A percentile compares a stretch with the other conserved stretches of the same genome.
phyloP scores from a whole-genome alignment of 345 rosid genomes.

The Pseudoturritis turrita region DNA sequence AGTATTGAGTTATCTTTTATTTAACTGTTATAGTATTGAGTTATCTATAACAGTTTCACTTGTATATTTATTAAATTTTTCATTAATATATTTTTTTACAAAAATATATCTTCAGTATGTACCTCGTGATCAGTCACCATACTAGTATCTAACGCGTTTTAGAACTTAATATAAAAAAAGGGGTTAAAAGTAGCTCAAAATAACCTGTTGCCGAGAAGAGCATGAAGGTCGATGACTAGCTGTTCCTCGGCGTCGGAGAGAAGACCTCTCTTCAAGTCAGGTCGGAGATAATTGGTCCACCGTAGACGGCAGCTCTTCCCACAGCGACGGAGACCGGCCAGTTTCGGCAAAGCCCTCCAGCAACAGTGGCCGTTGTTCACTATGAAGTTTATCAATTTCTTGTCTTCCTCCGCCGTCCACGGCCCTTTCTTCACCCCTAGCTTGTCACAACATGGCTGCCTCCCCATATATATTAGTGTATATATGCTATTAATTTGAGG shows the following conservation, averaged over 20 bases:
- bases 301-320: slow-evolving; percentile 77
- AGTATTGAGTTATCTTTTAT: no score
- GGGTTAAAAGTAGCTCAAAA: background rate
- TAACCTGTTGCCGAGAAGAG: slow-evolving; percentile 59
- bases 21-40: no score
- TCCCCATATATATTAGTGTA: background rate
- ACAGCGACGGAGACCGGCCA: slow-evolving; percentile 67
- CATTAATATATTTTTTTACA: no score
- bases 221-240: slow-evolving; percentile 64
- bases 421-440: slow-evolving; percentile 62
- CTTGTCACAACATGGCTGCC: slow-evolving; percentile 64
- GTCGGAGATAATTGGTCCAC: slow-evolving; percentile 73
- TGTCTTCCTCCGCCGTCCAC: slow-evolving; percentile 72
- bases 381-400: slow-evolving; percentile 49
- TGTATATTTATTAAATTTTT: no score
- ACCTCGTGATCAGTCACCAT: no score
- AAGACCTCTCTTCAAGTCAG: slow-evolving; percentile 64
- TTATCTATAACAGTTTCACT: no score
- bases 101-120: no score
- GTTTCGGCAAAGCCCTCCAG: slow-evolving; percentile 64
- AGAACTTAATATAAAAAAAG: background rate
- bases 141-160: no score
- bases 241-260: slow-evolving; percentile 54
- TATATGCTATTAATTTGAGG: background rate
- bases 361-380: slow-evolving; percentile 56